A percentile compares a stretch with the other conserved stretches of the same genome.
These are phyloP conservation scores for Arthrinium phaeospermum DNA, from an alignment of 2,329 filamentous ascomycete species.

Conservation along the genomic window DNA sequence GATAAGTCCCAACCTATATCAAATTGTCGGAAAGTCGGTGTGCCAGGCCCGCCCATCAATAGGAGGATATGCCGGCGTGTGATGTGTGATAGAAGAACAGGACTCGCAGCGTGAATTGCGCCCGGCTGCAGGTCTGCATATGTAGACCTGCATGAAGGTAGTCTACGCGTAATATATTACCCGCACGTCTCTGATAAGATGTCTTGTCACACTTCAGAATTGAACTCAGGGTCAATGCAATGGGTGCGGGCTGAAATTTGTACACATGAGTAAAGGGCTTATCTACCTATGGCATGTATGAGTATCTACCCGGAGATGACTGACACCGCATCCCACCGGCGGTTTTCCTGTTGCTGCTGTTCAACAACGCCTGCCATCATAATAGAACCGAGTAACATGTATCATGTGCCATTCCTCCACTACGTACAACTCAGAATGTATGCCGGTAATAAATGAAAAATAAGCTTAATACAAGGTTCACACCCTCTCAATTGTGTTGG, in stretches of 20 bases:
- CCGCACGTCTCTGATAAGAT: background rate
- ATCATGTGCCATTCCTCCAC: background rate
- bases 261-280: background rate
- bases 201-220: background rate
- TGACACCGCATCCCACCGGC: background rate
- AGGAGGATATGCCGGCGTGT: background rate
- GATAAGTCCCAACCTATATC: background rate
- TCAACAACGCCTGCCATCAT: background rate
- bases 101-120: background rate
- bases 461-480: background rate
- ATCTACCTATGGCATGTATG: background rate
- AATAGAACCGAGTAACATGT: background rate
- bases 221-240: background rate
- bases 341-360: background rate
- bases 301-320: background rate
- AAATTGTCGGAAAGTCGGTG: conserved; percentile 2
- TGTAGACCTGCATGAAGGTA: background rate
- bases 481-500: background rate
- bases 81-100: background rate
- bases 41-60: conserved; percentile 6
- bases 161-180: background rate
- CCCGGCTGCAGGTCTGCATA: background rate
- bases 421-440: background rate
- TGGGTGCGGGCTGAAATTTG: background rate
- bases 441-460: background rate